Evolutionary conservation across 2,329 filamentous ascomycete genomes (phyloP), one percentile per base, ranked within the genome.

Genomic region (Aspergillus quadricinctus): DNA sequence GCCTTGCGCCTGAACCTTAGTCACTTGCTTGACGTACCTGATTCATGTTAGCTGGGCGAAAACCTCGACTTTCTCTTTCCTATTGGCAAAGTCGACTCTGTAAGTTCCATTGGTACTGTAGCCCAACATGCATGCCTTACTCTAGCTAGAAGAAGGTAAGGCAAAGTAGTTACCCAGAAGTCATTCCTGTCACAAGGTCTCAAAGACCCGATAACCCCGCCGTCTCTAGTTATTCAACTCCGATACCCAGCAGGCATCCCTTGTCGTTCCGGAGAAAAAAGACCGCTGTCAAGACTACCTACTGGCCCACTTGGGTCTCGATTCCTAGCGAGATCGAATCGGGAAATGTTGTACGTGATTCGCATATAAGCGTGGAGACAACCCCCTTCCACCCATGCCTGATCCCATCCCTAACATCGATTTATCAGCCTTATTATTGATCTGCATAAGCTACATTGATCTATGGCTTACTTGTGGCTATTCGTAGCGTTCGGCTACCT

Each of bases 401-500:
- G 31, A 37, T 37, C 31, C 6, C 1, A 14, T 14, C 17, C 31
- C 31, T 37, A 17, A 17, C 14, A 4, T 37, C 31, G 14, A 17
- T 17, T 17, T 17, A 37, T 14, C 14, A n/a, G 31, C 14, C 31
- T 37, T 37, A 37, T 17, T 14, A 37, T 37, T 37, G 31, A 17
- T 6, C 21, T 43, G 40, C 19, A 19, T 19, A 43, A 43, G 3
- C n/a, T 7, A 23, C 3, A 27, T 14, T 19, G 21, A 27, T 41
- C 8, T 17, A 72, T 72, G 69, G 69, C 57, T 19, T 53, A 58
- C 6, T 53, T 72, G 45, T 72, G 69, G 68, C 57, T 72, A 41
- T 68, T 72, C 54, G 67, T 72, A n/a, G 69, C 65, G 28, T 61
- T 72, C 43, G 68, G 69, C 19, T 72, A 72, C 56, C 55, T 72